Evolutionary conservation across 148 eudicot genomes (phyloP).

Genomic region (Vaccinium macrocarpon): DNA sequence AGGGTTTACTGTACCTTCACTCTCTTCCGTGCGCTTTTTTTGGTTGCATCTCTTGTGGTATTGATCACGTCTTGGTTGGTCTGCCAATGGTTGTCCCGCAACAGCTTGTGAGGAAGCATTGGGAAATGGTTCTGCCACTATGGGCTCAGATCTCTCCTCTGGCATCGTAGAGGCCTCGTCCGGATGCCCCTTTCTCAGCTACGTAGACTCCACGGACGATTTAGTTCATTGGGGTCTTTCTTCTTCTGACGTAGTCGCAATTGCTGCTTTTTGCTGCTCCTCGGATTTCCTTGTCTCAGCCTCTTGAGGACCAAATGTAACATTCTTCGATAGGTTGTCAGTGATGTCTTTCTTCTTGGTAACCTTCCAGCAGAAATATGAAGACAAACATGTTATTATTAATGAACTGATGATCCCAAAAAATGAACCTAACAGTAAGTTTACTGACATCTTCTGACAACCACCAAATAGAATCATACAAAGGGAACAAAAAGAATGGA

Average conservation of each 20-base stretch:
- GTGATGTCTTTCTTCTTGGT: conserved; percentile 75
- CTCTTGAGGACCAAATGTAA: conserved; percentile 69
- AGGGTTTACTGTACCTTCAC: conserved; percentile 39
- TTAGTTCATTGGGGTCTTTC: conserved; percentile 25
- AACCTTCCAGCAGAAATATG: conserved; percentile 40
- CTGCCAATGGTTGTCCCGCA: conserved; percentile 28
- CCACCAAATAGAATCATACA: no score
- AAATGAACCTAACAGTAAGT: no score
- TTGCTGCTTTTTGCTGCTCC: conserved; percentile 26
- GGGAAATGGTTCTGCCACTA: conserved; percentile 21
- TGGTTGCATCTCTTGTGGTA: conserved; percentile 84
- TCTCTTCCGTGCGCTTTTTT: conserved; percentile 82
- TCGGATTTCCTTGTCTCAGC: conserved; percentile 26
- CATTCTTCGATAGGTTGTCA: conserved; percentile 72
- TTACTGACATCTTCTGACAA: no score
- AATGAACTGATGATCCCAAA: background rate
- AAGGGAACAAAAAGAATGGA: no score
- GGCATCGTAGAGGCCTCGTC: conserved; percentile 27
- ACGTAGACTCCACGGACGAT: conserved; percentile 24
- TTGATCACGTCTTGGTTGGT: conserved; percentile 54
- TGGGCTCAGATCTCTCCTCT: conserved; percentile 24
- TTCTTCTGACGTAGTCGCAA: conserved; percentile 22
- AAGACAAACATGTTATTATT: background rate
- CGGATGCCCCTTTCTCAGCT: conserved; percentile 17
- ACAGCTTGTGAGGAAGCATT: conserved; percentile 20